These are phyloP conservation scores for Torulaspora franciscae DNA, from an alignment of 805 yeast genomes.

Conservation along the genomic window DNA sequence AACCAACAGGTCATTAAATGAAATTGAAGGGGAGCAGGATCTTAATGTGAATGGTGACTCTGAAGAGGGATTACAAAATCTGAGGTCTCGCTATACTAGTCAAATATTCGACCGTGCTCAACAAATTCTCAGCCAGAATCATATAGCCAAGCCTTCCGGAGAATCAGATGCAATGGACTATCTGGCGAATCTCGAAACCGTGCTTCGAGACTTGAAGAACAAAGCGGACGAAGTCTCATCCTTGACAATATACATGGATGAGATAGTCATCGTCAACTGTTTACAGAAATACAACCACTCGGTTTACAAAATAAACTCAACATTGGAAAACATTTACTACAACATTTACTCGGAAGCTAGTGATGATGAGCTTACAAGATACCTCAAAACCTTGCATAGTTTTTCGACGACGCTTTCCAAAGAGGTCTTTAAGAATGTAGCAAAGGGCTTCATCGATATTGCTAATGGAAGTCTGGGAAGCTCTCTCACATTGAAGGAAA, in stretches of 20 bases:
- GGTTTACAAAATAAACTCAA: conserved; percentile 26
- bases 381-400: conserved; percentile 35
- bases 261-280: conserved; percentile 29
- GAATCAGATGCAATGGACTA: conserved; percentile 40
- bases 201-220: conserved; percentile 67
- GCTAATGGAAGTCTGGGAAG: conserved; percentile 34
- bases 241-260: conserved; percentile 39
- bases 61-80: conserved; percentile 42
- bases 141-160: conserved; percentile 19
- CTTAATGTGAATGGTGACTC: conserved; percentile 45
- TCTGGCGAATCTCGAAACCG: conserved; percentile 64
- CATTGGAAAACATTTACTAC: conserved; percentile 30
- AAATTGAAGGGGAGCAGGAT: conserved; percentile 40
- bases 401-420: conserved; percentile 41
- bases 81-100: conserved; percentile 49
- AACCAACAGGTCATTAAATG: conserved; percentile 27
- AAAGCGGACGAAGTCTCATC: conserved; percentile 57
- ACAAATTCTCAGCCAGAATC: conserved; percentile 25
- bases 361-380: conserved; percentile 31
- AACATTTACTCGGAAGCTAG: conserved; percentile 19
- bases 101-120: conserved; percentile 47
- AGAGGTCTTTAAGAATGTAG: conserved; percentile 35
- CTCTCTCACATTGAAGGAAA: conserved; percentile 33
- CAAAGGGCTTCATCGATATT: conserved; percentile 38
- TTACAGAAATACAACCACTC: conserved; percentile 33